Conservation (phyloP, 306 rosid genomes). For the Mucuna pruriens region DNA sequence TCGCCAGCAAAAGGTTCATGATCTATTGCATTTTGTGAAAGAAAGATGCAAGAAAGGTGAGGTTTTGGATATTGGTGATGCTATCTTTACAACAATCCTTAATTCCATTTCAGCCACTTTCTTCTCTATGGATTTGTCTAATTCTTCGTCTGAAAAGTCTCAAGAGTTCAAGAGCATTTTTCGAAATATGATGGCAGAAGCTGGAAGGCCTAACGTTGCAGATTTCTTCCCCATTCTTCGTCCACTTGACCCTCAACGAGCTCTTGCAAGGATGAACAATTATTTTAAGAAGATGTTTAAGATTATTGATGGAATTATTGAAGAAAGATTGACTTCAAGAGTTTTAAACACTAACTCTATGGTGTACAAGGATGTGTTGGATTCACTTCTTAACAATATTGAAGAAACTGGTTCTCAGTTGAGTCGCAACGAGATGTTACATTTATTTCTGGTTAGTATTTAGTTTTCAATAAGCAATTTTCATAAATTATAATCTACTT, state of each 20-base stretch:
- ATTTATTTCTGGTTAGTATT: neutral
- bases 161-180: constrained; percentile 13
- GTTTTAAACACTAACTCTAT: no score
- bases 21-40: neutral
- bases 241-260: constrained; percentile 21
- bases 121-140: constrained; percentile 23
- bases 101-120: no score
- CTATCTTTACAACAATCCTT: no score
- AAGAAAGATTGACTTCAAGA: no score
- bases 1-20: constrained; percentile 3
- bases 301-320: no score
- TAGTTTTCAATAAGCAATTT: neutral
- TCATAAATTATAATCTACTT: neutral
- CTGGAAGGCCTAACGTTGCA: constrained; percentile 27
- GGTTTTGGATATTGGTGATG: no score
- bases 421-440: no score
- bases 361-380: no score
- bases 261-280: neutral
- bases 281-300: neutral
- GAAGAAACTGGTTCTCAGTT: no score
- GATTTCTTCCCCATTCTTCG: neutral
- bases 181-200: neutral
- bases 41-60: neutral
- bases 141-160: neutral
- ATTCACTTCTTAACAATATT: no score